Base-by-base conservation (phyloP, 768 basidiomycete genomes). In the Pisolithus sp. region DNA sequence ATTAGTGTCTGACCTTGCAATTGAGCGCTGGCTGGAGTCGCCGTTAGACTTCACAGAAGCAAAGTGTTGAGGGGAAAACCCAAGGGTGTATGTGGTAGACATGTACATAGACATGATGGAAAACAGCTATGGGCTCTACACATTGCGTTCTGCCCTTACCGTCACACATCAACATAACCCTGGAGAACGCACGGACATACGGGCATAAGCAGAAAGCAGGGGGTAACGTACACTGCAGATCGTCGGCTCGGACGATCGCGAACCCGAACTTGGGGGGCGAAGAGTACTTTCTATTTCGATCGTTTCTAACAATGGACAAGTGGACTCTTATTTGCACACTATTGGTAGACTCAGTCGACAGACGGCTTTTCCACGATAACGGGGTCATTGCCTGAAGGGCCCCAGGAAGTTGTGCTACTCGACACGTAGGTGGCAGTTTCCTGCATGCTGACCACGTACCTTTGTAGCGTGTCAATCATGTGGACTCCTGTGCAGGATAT, bases 1-100 rank as follows among this genome's bases (percentile, higher is more conserved):
- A 66, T 60, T 62, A 51, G 20, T 18, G 15, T 45, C 49, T 37
- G 24, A 21, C 17, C 21, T 23, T 30, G 45, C 12, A 39, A 41
- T 37, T 28, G 48, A 56, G 53, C 53, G 58, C 53, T 24, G 36
- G 23, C 30, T 24, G 4, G 18, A 28, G 26, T 45, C 13, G 34
- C 34, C 34, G 34, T 34, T 34, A 13, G 34, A 34, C 13, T 13
- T 34, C 13, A 28, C 24, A 26, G 43, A 26, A 45, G 15, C 24
- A 43, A 18, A 43, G 23, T 26, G 12, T 21, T 21, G 42, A 21
- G 9, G 41, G 15, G 23, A 13, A n/a, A 10, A 20, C 17, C 40
- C 18, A 23, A 41, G 12, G 40, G 40, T 41, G 40, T 41, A 20
- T 41, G 40, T 4, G 17, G 12, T 18, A 41, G 18, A 21, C n/a